phyloP scores from a whole-genome alignment of 345 rosid genomes.

The Salix purpurea region DNA sequence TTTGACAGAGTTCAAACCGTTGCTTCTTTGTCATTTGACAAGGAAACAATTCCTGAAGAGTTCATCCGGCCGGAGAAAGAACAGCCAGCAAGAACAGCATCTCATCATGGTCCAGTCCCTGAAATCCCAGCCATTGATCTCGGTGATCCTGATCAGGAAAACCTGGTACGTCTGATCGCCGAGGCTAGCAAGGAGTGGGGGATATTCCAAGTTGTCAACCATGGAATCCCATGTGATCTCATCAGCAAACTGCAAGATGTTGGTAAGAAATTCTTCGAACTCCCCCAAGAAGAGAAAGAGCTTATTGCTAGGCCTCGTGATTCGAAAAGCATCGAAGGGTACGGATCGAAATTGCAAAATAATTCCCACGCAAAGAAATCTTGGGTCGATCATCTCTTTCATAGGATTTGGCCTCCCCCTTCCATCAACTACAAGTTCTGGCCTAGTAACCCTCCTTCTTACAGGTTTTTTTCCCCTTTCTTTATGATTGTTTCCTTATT shows the following conservation, averaged over 20 bases:
- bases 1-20: not conserved
- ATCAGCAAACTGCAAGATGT: not conserved
- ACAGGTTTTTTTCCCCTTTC: conserved; percentile 37
- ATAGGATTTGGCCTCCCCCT: conserved; percentile 71
- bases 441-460: conserved; percentile 69
- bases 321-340: conserved; percentile 26
- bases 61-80: not conserved
- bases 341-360: conserved; percentile 54
- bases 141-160: not conserved
- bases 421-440: conserved; percentile 54
- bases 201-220: not conserved
- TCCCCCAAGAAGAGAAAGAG: not conserved
- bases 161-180: not conserved
- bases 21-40: not conserved
- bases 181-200: not conserved
- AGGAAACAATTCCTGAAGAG: not conserved
- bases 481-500: too few species aligned
- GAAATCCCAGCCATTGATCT: not conserved
- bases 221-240: not conserved
- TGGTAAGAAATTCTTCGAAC: not conserved
- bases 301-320: not conserved
- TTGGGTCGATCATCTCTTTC: conserved; percentile 87
- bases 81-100: not conserved
- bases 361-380: conserved; percentile 52
- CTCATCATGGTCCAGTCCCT: not conserved